Evolutionary conservation across 768 basidiomycete species (phyloP).

Genomic region (Termitomyces sp.): DNA sequence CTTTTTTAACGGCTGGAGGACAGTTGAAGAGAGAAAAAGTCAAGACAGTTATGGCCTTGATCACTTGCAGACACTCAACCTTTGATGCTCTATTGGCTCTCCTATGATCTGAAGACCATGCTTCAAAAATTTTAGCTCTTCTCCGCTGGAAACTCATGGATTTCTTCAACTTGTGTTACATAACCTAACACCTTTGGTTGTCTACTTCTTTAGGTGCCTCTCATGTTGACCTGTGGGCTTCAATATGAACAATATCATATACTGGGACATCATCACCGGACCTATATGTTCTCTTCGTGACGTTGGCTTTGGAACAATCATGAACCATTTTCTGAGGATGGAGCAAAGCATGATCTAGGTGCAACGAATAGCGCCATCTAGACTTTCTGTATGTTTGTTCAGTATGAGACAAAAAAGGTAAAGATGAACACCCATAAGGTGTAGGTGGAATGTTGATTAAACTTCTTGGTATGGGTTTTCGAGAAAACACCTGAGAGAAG

Average conservation of each 20-base stretch:
- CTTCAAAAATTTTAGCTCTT: too few species aligned
- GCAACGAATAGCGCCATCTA: not conserved
- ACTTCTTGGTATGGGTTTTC: too few species aligned
- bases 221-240: not conserved
- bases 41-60: not conserved
- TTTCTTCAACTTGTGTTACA: not conserved
- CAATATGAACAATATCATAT: not conserved
- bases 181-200: not conserved
- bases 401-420: not conserved
- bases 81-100: not conserved
- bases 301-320: not conserved
- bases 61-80: not conserved
- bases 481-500: too few species aligned
- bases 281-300: not conserved
- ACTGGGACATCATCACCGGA: not conserved
- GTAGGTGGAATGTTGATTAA: too few species aligned
- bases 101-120: not conserved
- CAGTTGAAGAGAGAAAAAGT: not conserved
- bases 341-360: not conserved
- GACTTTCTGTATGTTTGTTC: not conserved
- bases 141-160: not conserved
- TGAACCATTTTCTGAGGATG: not conserved
- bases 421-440: not conserved
- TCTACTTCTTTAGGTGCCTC: not conserved
- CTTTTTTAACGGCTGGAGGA: not conserved